Evolutionary conservation across 1,284 basidiomycete species (phyloP), one percentile per base, ranked within the genome.

Genomic region (Cystobasidium slooffiae): DNA sequence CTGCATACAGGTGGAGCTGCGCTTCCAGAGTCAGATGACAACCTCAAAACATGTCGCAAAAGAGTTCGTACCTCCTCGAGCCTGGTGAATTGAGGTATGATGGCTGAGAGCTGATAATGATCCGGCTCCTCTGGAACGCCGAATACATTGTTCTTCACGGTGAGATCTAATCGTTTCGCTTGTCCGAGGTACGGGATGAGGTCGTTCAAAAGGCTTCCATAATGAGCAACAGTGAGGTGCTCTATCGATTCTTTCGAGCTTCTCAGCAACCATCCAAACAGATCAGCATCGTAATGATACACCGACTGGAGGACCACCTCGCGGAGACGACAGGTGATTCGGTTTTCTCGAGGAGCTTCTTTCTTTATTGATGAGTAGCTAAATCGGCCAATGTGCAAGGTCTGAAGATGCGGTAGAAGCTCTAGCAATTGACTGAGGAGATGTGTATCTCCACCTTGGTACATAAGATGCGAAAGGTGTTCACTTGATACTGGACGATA

Each of bases 61-160:
- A 20, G 31, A 43, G 10, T 12, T 8, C 59, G 53, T 20, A 72
- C 69, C 31, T 63, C 22, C 31, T 44, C 51, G 2, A 63, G 61
- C 10, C n/a, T 41, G 6, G 7, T 14, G 31, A 72, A 72, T 12
- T 22, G 58, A 44, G 22, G 43, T 20, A 72, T n/a, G 14, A 72
- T 20, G 18, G 37, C 44, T n/a, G 47, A 46, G 9, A 72, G 46
- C 41, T 53, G 58, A 44, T 72, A 72, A 14, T 64, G 55, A 43
- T 52, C 69, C 24, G 69, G 55, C 39, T 62, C 55, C 24, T 63
- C 69, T n/a, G 69, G 61, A 10, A 72, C 69, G 5, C 49, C 47
- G 24, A 72, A 72, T 1, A 44, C 24, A 41, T 72, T 72, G 24
- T 51, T 52, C 39, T 72, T 72, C 16, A 72, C 44, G n/a, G 69